Conservation (phyloP, 176 grass and related monocot genomes). For the Cymbopogon citratus region DNA sequence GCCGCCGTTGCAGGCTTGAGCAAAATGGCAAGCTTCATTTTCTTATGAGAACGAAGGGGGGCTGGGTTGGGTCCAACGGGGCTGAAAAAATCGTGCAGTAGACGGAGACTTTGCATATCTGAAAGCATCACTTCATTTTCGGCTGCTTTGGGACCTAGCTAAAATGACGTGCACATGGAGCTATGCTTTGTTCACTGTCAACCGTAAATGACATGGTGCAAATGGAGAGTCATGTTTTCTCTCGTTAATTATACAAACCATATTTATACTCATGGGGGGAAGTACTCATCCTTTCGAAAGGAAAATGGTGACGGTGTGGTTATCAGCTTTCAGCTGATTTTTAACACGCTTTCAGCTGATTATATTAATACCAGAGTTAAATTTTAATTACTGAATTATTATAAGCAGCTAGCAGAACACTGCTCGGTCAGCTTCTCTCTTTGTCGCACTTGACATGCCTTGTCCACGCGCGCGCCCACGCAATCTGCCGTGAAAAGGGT, state of each 20-base stretch:
- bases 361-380: no score
- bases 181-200: not conserved
- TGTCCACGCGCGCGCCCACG: no score
- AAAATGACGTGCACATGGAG: not conserved
- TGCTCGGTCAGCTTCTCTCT: no score
- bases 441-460: no score
- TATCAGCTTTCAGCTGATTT: no score
- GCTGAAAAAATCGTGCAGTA: slow-evolving; percentile 28
- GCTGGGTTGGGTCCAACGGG: not conserved
- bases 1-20: slow-evolving; percentile 18
- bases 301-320: no score
- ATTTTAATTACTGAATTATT: not conserved
- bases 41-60: not conserved
- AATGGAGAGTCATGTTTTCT: not conserved
- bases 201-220: slow-evolving; percentile 2
- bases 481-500: not conserved
- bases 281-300: no score
- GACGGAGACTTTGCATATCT: slow-evolving; percentile 43
- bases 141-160: slow-evolving; percentile 29
- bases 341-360: no score
- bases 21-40: slow-evolving; percentile 18
- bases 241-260: no score
- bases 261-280: no score
- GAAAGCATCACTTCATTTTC: slow-evolving; percentile 38
- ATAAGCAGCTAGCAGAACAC: not conserved